Conservation (phyloP, 768 basidiomycete species). For the Hygrophorus russula region DNA sequence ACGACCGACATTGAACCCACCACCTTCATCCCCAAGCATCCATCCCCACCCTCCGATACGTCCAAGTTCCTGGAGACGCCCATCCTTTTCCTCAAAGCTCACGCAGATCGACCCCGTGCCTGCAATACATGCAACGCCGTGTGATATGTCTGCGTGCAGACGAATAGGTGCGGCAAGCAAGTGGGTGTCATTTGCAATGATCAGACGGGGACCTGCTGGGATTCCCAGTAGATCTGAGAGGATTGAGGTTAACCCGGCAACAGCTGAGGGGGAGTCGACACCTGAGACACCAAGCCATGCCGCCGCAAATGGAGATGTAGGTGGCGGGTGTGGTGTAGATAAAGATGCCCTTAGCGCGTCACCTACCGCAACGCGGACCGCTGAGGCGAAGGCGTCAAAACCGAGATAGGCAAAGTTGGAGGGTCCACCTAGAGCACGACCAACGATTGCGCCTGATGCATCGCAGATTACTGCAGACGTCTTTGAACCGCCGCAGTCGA, state of each 20-base stretch:
- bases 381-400: slow-evolving; percentile 30
- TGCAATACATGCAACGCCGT: slow-evolving; percentile 63
- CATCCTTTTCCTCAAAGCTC: slow-evolving; percentile 37
- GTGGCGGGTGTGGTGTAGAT: slow-evolving; percentile 26
- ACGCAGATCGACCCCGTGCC: slow-evolving; percentile 78
- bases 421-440: slow-evolving; percentile 60
- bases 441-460: slow-evolving; percentile 45
- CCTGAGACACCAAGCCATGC: slow-evolving; percentile 84
- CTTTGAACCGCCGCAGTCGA: slow-evolving; percentile 87
- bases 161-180: slow-evolving; percentile 75
- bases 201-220: slow-evolving; percentile 40
- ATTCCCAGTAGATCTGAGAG: slow-evolving; percentile 50
- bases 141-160: slow-evolving; percentile 42
- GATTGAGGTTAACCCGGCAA: slow-evolving; percentile 39
- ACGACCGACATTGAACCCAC: slow-evolving; percentile 70
- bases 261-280: slow-evolving; percentile 60
- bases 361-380: slow-evolving; percentile 40
- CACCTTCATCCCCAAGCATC: slow-evolving; percentile 78
- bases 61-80: slow-evolving; percentile 46
- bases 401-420: slow-evolving; percentile 83
- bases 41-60: slow-evolving; percentile 77
- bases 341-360: slow-evolving; percentile 38
- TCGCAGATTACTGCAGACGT: slow-evolving; percentile 66
- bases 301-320: slow-evolving; percentile 36
- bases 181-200: slow-evolving; percentile 73